A percentile compares a stretch with the other conserved stretches of the same genome.
Evolutionary conservation across 1,284 basidiomycete species (phyloP).

Genomic region (Apiotrichum veenhuisii): DNA sequence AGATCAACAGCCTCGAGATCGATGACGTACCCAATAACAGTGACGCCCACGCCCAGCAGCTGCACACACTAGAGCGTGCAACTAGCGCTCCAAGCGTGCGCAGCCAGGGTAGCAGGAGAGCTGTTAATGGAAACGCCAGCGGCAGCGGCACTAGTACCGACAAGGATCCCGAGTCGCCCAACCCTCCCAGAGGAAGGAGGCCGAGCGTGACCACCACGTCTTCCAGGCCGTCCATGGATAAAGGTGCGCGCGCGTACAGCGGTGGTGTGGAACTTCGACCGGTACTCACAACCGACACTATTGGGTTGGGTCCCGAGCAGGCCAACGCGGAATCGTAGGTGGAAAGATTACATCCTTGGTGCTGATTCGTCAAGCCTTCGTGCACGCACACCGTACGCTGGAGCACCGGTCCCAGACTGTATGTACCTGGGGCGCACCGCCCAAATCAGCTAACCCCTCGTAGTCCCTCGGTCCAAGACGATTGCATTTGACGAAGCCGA

Average conservation of each 20-base stretch:
- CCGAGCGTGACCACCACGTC: not conserved
- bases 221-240: not conserved
- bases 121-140: not conserved
- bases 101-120: not conserved
- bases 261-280: not conserved
- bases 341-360: not conserved
- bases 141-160: not conserved
- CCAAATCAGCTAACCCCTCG: not conserved
- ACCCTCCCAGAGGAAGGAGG: not conserved
- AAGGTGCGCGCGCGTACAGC: not conserved
- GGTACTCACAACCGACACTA: not conserved
- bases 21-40: not conserved
- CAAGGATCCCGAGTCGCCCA: not conserved
- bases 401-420: not conserved
- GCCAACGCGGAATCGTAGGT: not conserved
- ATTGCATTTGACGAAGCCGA: constrained; percentile 56
- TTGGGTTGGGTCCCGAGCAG: not conserved
- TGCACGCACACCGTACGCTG: not conserved
- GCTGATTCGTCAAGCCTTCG: not conserved
- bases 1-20: not conserved
- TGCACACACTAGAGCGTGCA: not conserved
- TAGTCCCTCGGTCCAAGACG: constrained; percentile 56
- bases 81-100: not conserved
- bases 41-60: not conserved
- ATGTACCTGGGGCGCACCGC: not conserved